These are phyloP conservation scores for Fusarium longipes DNA, from an alignment of 2,329 filamentous ascomycete species.

Conservation along the genomic window DNA sequence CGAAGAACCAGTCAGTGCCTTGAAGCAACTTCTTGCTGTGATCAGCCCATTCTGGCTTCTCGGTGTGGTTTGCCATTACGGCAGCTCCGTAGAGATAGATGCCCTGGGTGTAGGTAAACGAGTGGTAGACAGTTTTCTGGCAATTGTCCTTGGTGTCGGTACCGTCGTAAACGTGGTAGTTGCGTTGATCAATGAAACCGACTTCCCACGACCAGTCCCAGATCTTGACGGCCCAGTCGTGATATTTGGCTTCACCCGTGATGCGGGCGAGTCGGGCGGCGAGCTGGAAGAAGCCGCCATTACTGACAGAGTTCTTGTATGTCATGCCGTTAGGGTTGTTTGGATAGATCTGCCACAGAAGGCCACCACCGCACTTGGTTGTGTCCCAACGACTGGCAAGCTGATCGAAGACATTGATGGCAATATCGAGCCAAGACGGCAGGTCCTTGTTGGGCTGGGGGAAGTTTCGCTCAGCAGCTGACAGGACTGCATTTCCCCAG, in stretches of 20 bases:
- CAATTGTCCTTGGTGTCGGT: conserved; percentile 67
- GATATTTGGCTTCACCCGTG: conserved; percentile 73
- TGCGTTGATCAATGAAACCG: conserved; percentile 65
- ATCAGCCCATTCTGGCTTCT: conserved; percentile 63
- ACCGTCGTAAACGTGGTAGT: conserved; percentile 71
- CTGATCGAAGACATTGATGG: conserved; percentile 77
- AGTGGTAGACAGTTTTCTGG: conserved; percentile 61
- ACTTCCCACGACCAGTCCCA: conserved; percentile 72
- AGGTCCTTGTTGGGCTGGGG: conserved; percentile 67
- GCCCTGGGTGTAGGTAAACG: conserved; percentile 74
- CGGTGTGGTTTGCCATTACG: conserved; percentile 71
- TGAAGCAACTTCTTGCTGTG: conserved; percentile 64
- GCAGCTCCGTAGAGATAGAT: conserved; percentile 74
- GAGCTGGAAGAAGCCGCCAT: conserved; percentile 86
- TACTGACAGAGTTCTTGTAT: conserved; percentile 86
- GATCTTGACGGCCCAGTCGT: conserved; percentile 73
- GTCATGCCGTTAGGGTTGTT: conserved; percentile 78
- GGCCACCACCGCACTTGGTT: conserved; percentile 73
- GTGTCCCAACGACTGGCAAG: conserved; percentile 78
- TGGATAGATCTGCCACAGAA: conserved; percentile 84
- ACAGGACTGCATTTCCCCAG: conserved; percentile 75
- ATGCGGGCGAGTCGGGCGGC: conserved; percentile 78
- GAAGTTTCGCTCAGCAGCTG: conserved; percentile 75
- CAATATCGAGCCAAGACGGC: conserved; percentile 74
- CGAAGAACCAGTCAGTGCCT: conserved; percentile 66